phyloP scores from a whole-genome alignment of 2,329 filamentous ascomycete species.

The Phialophora macrospora region DNA sequence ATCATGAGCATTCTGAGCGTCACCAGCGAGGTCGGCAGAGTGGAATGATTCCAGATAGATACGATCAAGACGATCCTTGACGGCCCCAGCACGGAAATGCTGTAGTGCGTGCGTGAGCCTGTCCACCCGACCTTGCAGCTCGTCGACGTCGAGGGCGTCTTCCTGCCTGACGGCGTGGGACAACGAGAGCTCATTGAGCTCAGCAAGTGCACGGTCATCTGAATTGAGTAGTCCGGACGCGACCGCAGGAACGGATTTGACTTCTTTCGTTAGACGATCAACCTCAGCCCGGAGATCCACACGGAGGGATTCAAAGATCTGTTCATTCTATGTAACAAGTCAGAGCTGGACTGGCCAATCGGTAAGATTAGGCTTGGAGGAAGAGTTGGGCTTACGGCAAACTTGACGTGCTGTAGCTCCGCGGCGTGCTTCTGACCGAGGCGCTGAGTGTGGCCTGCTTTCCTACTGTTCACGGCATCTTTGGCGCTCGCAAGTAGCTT shows the following conservation, averaged over 20 bases:
- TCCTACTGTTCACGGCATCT: neutral
- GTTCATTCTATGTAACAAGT: slow-evolving; percentile 19
- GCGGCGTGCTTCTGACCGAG: slow-evolving; percentile 26
- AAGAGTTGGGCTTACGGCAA: slow-evolving; percentile 12
- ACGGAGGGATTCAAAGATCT: slow-evolving; percentile 19
- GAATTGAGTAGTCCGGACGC: slow-evolving; percentile 25
- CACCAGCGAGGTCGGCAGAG: neutral
- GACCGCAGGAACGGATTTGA: slow-evolving; percentile 16
- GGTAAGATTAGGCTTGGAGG: neutral
- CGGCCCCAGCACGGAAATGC: slow-evolving; percentile 22
- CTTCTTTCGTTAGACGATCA: slow-evolving; percentile 17
- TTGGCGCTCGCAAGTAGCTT: neutral
- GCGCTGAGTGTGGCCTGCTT: slow-evolving; percentile 15
- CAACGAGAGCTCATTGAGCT: slow-evolving; percentile 22
- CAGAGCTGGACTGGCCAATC: neutral
- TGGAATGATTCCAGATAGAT: slow-evolving; percentile 32
- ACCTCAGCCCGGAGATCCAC: slow-evolving; percentile 13
- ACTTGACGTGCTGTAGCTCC: slow-evolving; percentile 31
- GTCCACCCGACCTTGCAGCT: slow-evolving; percentile 6
- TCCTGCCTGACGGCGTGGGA: neutral
- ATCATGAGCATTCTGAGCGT: neutral
- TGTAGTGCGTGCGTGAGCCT: slow-evolving; percentile 26
- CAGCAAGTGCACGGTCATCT: slow-evolving; percentile 30
- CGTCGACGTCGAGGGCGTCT: slow-evolving; percentile 15
- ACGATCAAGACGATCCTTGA: slow-evolving; percentile 34